Conservation (phyloP, 2,329 filamentous ascomycete genomes). For the Verticillium isaacii region DNA sequence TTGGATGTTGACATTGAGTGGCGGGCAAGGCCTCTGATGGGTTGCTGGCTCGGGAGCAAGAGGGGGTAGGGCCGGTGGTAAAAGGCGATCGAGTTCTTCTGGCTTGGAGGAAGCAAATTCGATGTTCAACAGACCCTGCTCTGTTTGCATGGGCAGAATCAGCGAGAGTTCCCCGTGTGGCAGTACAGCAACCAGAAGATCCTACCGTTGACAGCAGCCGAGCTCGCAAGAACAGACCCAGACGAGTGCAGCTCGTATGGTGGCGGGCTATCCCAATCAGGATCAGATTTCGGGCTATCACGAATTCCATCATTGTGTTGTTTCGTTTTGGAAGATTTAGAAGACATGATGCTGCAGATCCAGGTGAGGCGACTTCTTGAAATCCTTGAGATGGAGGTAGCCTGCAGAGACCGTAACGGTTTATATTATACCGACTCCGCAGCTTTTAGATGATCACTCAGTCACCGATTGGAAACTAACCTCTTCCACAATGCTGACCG, state of each 20-base stretch:
- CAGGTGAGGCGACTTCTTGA: no score
- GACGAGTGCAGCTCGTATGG: constrained; percentile 6
- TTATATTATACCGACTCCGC: no score
- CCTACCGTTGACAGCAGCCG: not conserved
- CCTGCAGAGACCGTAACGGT: no score
- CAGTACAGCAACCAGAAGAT: not conserved
- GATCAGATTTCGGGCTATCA: not conserved
- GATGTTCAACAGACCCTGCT: not conserved
- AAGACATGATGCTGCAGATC: not conserved
- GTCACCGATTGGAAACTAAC: no score
- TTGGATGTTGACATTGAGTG: constrained; percentile 12
- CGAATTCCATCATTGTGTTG: not conserved
- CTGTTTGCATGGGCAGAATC: not conserved
- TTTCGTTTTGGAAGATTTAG: not conserved
- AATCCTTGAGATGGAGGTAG: no score
- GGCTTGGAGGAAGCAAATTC: not conserved
- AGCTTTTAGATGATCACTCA: no score
- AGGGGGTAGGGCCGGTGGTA: not conserved
- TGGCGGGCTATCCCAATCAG: not conserved
- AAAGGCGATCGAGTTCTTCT: not conserved
- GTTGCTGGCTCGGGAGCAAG: no score
- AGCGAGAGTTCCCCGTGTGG: not conserved
- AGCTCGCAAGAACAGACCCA: constrained; percentile 4
- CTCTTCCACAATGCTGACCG: no score
- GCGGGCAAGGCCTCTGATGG: not conserved